A percentile compares a stretch with the other conserved stretches of the same genome.
Evolutionary conservation across 2,329 filamentous ascomycete genomes (phyloP).

Genomic region (Huntiella moniliformis): DNA sequence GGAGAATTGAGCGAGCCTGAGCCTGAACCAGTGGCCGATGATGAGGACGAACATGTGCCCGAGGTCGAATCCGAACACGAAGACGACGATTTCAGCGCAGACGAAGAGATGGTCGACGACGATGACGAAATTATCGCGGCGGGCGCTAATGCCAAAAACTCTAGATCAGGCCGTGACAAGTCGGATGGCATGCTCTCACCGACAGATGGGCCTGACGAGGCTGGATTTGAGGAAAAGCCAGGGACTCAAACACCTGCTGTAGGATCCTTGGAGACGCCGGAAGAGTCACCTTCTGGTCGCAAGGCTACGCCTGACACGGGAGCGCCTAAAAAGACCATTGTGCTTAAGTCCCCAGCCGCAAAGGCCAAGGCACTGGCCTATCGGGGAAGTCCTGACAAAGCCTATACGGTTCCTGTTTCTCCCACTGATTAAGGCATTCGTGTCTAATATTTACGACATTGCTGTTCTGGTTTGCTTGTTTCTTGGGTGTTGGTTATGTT

Average conservation of each 20-base stretch:
- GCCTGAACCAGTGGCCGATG: constrained; percentile 45
- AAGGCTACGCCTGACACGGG: constrained; percentile 2
- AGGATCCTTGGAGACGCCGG: constrained; percentile 8
- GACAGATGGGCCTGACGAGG: constrained; percentile 4
- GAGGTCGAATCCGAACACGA: constrained; percentile 33
- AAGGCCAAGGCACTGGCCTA: constrained; percentile 33
- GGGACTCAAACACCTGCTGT: constrained; percentile 5
- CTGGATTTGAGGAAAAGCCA: not conserved
- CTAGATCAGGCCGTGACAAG: constrained; percentile 42
- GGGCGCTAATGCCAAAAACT: constrained; percentile 12
- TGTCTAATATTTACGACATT: not conserved
- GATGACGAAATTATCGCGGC: constrained; percentile 29
- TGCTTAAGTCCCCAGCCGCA: constrained; percentile 15
- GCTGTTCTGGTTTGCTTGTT: not conserved
- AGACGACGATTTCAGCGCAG: constrained; percentile 37
- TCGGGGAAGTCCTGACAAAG: constrained; percentile 43
- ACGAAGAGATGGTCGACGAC: constrained; percentile 36
- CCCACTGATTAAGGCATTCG: not conserved
- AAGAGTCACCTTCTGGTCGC: constrained; percentile 8
- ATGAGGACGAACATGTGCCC: constrained; percentile 47
- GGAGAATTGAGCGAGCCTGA: constrained; percentile 53
- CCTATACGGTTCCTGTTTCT: constrained; percentile 18
- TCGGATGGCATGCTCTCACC: constrained; percentile 9
- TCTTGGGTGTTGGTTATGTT: not conserved
- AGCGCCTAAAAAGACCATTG: constrained; percentile 5